Evolutionary conservation across 2,329 filamentous ascomycete species (phyloP).

Genomic region (Fusarium pseudonygamai): DNA sequence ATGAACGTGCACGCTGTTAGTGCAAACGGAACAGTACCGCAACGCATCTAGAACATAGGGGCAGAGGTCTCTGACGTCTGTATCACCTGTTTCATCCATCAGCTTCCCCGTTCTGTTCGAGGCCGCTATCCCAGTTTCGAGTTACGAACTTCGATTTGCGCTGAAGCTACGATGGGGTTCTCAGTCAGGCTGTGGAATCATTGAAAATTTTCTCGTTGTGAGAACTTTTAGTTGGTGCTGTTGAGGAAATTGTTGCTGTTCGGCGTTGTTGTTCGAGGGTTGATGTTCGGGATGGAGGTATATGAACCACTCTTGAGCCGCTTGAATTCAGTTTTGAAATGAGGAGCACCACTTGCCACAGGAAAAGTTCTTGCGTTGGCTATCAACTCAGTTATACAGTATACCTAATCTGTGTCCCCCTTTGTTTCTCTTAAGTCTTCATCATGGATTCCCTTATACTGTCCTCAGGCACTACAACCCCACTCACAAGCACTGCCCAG

Average conservation of each 20-base stretch:
- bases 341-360: background rate
- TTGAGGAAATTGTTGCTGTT: background rate
- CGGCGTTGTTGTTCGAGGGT: background rate
- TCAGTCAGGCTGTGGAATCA: no score
- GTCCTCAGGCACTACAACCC: background rate
- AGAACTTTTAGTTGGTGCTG: background rate
- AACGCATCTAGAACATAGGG: background rate
- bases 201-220: background rate
- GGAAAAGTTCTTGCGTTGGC: rapidly evolving
- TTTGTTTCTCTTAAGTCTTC: background rate
- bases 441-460: background rate
- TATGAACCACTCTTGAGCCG: background rate
- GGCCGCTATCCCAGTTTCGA: background rate
- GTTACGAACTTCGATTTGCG: background rate
- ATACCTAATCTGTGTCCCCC: background rate
- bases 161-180: background rate
- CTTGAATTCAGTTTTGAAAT: background rate
- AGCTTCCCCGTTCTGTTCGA: background rate
- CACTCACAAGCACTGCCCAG: background rate
- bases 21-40: background rate
- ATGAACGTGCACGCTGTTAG: background rate
- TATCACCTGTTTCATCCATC: background rate
- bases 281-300: background rate
- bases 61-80: background rate
- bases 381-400: background rate